A percentile compares a stretch with the other conserved stretches of the same genome.
Evolutionary conservation across 352 stramenopile species (phyloP).

Genomic region (Phytophthora crassamura): DNA sequence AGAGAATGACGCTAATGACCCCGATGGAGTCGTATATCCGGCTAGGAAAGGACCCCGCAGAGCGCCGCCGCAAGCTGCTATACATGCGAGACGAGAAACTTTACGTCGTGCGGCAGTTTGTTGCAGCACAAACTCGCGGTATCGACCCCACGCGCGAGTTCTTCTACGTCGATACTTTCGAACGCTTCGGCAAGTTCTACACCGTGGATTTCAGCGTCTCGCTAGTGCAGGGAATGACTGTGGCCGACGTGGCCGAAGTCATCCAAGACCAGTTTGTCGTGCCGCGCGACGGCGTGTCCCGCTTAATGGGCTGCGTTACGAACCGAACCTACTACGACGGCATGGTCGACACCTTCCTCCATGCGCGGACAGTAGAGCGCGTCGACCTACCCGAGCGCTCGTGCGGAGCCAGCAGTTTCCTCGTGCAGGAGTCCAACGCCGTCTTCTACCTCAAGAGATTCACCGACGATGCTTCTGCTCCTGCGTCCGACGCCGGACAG

Average conservation of each 20-base stretch:
- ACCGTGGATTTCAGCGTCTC: conserved; percentile 74
- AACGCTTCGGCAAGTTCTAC: conserved; percentile 74
- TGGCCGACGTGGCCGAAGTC: conserved; percentile 53
- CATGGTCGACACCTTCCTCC: conserved; percentile 57
- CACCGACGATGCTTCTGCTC: conserved; percentile 8
- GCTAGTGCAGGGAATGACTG: conserved; percentile 48
- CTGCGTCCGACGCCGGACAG: conserved; percentile 14
- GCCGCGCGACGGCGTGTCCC: conserved; percentile 57
- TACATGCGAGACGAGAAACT: conserved; percentile 62
- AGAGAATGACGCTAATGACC: conserved; percentile 71
- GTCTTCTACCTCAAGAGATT: conserved; percentile 64
- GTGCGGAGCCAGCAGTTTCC: conserved; percentile 45
- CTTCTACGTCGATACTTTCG: conserved; percentile 73
- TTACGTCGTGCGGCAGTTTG: conserved; percentile 44
- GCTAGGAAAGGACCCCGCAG: conserved; percentile 44
- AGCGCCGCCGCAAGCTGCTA: conserved; percentile 50
- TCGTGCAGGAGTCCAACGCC: conserved; percentile 72
- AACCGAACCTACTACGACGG: conserved; percentile 76
- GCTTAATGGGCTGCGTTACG: conserved; percentile 60
- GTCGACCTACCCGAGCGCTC: conserved; percentile 54
- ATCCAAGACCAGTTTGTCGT: conserved; percentile 71
- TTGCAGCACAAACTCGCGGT: conserved; percentile 54
- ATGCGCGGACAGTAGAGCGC: conserved; percentile 67
- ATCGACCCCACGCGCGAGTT: conserved; percentile 65
- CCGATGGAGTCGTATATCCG: conserved; percentile 75